phyloP scores from a whole-genome alignment of 169 alveolate species.

The Cryptosporidium bovis region DNA sequence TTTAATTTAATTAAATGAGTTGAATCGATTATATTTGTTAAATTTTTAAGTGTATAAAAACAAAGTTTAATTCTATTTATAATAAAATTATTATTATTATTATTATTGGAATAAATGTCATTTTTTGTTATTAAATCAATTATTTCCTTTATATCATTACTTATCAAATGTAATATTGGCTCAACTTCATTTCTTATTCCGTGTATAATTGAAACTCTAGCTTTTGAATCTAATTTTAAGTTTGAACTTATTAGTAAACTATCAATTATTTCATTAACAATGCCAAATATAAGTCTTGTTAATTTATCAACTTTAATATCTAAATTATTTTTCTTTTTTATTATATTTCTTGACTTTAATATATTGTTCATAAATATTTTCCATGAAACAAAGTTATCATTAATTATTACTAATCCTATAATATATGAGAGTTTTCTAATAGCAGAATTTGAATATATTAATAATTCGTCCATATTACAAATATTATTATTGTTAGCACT shows the following conservation, averaged over 20 bases:
- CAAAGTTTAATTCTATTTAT: neutral
- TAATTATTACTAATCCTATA: conserved; percentile 13
- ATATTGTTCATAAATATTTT: conserved; percentile 9
- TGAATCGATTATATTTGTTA: conserved; percentile 36
- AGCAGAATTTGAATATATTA: neutral
- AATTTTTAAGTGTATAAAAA: conserved; percentile 15
- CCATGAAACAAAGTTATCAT: conserved; percentile 31
- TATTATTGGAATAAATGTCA: neutral
- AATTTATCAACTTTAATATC: neutral
- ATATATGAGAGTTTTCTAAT: conserved; percentile 24
- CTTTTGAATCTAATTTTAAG: conserved; percentile 23
- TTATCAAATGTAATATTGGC: conserved; percentile 15
- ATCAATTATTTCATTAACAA: conserved; percentile 29
- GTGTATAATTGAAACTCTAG: conserved; percentile 10
- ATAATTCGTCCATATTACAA: neutral
- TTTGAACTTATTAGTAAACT: neutral
- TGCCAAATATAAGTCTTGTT: conserved; percentile 37
- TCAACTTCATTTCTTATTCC: conserved; percentile 37
- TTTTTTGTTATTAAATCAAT: neutral
- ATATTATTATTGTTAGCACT: neutral
- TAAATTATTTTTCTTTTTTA: neutral
- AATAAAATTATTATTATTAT: neutral
- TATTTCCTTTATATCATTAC: conserved; percentile 11
- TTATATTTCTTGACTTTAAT: neutral
- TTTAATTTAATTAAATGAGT: conserved; percentile 15